phyloP scores from a whole-genome alignment of 2,329 filamentous ascomycete genomes.

The Thielaviopsis punctulata region DNA sequence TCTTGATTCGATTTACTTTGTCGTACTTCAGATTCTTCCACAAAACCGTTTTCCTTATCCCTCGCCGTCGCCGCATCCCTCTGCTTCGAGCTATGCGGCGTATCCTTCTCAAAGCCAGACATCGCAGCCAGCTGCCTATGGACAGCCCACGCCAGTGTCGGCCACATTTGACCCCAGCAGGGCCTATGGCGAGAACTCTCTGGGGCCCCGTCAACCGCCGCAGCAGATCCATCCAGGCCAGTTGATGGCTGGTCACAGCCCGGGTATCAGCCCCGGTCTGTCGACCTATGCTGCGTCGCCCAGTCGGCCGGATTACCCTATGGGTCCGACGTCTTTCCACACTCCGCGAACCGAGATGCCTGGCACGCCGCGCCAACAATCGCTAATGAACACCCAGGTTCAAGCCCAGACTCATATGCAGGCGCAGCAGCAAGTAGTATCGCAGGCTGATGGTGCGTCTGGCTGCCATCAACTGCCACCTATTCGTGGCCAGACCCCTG shows the following conservation, averaged over 20 bases:
- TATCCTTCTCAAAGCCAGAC: constrained; percentile 22
- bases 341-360: constrained; percentile 34
- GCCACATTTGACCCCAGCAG: constrained; percentile 30
- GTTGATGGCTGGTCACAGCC: constrained; percentile 23
- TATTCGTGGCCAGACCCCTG: constrained; percentile 22
- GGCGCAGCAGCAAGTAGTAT: constrained; percentile 1
- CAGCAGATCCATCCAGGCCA: constrained; percentile 14
- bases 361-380: constrained; percentile 12
- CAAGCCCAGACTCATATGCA: constrained; percentile 14
- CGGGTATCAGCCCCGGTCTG: constrained; percentile 25
- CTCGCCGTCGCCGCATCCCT: constrained; percentile 25
- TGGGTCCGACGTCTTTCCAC: constrained; percentile 30
- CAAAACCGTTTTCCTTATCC: constrained; percentile 25
- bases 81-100: constrained; percentile 22
- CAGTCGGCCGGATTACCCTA: constrained; percentile 26
- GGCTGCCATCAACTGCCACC: constrained; percentile 26
- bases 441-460: constrained; percentile 12
- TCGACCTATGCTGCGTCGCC: constrained; percentile 30
- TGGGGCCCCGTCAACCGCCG: constrained; percentile 18
- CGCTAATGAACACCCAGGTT: constrained; percentile 14
- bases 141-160: constrained; percentile 29
- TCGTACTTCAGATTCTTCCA: constrained; percentile 32
- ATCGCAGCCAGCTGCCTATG: constrained; percentile 18
- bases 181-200: constrained; percentile 22
- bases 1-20: constrained; percentile 44